phyloP scores from a whole-genome alignment of 371 early-diverging fungal species.

The Syncephalastrum racemosum region DNA sequence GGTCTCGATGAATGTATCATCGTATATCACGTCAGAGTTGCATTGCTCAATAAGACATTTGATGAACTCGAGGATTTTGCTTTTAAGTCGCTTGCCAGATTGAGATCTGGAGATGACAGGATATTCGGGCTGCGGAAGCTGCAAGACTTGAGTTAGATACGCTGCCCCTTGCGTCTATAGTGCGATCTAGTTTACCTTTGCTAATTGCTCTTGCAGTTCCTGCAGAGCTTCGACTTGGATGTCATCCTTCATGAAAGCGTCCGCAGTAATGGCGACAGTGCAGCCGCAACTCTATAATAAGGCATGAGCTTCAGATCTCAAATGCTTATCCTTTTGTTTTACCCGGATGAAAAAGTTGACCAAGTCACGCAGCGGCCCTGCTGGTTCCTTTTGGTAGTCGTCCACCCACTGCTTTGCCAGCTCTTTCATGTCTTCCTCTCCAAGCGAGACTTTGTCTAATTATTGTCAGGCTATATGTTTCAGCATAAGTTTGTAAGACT shows the following conservation, averaged over 20 bases:
- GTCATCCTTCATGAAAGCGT: slow-evolving; percentile 41
- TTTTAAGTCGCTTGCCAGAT: slow-evolving; percentile 55
- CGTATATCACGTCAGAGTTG: slow-evolving; percentile 61
- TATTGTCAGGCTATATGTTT: not conserved
- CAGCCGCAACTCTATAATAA: slow-evolving; percentile 44
- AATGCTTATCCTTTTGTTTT: slow-evolving; percentile 2
- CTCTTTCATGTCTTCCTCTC: slow-evolving; percentile 21
- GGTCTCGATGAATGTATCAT: slow-evolving; percentile 56
- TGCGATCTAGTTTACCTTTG: slow-evolving; percentile 25
- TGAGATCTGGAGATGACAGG: slow-evolving; percentile 64
- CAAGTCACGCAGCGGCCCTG: slow-evolving; percentile 43
- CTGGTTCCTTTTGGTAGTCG: slow-evolving; percentile 24
- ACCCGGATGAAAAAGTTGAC: slow-evolving; percentile 68
- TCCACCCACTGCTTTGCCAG: slow-evolving; percentile 27
- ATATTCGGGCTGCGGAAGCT: slow-evolving; percentile 63
- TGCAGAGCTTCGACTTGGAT: slow-evolving; percentile 37
- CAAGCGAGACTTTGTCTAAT: slow-evolving; percentile 16
- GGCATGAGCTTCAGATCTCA: not conserved
- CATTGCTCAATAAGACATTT: slow-evolving; percentile 58
- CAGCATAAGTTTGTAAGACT: slow-evolving; percentile 1
- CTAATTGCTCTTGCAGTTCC: slow-evolving; percentile 44
- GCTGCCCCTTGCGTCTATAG: not conserved
- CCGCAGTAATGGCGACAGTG: slow-evolving; percentile 33
- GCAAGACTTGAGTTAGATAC: not conserved
- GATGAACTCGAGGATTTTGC: slow-evolving; percentile 61